Conservation (phyloP, 306 rosid genomes). For the Glycine soja region DNA sequence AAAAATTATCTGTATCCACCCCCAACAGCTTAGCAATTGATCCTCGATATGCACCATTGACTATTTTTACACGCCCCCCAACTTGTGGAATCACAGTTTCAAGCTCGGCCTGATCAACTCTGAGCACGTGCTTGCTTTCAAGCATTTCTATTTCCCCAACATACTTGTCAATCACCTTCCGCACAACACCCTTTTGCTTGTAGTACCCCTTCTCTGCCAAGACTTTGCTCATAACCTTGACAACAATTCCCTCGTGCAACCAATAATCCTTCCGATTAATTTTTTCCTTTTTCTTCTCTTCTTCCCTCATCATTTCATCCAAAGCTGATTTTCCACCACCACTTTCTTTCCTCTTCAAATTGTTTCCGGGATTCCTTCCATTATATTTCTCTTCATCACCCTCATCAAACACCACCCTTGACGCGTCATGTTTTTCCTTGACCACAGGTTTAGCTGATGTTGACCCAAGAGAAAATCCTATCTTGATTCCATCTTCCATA, state of each 20-base stretch:
- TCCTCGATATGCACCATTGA: constrained; percentile 91
- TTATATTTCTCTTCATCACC: constrained; percentile 57
- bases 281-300: constrained; percentile 88
- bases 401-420: constrained; percentile 67
- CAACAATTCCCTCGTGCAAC: constrained; percentile 78
- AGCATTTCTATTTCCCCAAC: constrained; percentile 92
- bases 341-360: constrained; percentile 53
- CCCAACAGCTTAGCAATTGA: constrained; percentile 72
- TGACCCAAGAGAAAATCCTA: constrained; percentile 77
- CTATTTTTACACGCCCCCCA: constrained; percentile 85
- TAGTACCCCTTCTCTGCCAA: constrained; percentile 89
- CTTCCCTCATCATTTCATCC: constrained; percentile 85
- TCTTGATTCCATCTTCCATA: constrained; percentile 69
- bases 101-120: constrained; percentile 88
- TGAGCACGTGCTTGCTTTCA: constrained; percentile 81
- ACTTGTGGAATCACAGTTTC: constrained; percentile 92
- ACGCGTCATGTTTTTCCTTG: constrained; percentile 60
- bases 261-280: constrained; percentile 87
- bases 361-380: constrained; percentile 47
- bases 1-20: constrained; percentile 71
- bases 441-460: constrained; percentile 50
- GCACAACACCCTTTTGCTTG: constrained; percentile 85
- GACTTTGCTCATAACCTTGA: constrained; percentile 88
- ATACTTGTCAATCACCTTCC: constrained; percentile 80
- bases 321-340: constrained; percentile 61